Base-by-base conservation (phyloP, 2,329 filamentous ascomycete species). In the Penicillium sp. region DNA sequence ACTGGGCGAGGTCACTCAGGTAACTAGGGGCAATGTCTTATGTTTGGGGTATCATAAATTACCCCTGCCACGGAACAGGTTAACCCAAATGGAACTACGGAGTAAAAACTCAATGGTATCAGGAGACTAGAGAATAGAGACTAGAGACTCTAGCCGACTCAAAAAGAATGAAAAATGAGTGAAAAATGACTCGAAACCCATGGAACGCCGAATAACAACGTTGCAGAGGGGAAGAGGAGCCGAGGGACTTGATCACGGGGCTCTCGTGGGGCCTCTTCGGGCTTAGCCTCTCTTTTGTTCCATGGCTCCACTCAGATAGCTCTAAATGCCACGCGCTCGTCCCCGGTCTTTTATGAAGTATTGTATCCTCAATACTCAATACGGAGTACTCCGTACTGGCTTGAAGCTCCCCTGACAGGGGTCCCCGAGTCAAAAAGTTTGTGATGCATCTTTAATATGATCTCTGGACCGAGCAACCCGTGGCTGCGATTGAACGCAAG, bases 241-340 rank as follows among this genome's bases (percentile, higher is more conserved):
- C 55, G 48, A 57, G 47, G 47, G 34, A 9, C 7, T 51, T 34
- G 22, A 48, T 53, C 52, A 57, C 55, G 55, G 36, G 52, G 52
- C 42, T 16, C 21, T 45, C 41, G 18, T 40, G 38, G 16, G 38
- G 38, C 38, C 18, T 29, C 9, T 18, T 21, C 16, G 36, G 10
- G 27, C 18, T n/a, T 50, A 40, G 38, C 6, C n/a, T 40, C 6
- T n/a, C 7, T 34, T 34, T 10, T 8, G 32, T 11, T 8, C 32
- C 32, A 34, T 34, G 32, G 32, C 11, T 34, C 32, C 32, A 34
- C 32, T 5, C 8, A 10, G 3, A 10, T 5, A 14, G 9, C 27
- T 13, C 11, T 53, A 40, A 49, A 11, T 45, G 45, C 50, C 50
- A 53, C 50, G 40, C 29, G 48, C 48, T 34, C 36, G 32, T 16